phyloP scores from a whole-genome alignment of 179 eudicot genomes.

The Gypsophila paniculata region DNA sequence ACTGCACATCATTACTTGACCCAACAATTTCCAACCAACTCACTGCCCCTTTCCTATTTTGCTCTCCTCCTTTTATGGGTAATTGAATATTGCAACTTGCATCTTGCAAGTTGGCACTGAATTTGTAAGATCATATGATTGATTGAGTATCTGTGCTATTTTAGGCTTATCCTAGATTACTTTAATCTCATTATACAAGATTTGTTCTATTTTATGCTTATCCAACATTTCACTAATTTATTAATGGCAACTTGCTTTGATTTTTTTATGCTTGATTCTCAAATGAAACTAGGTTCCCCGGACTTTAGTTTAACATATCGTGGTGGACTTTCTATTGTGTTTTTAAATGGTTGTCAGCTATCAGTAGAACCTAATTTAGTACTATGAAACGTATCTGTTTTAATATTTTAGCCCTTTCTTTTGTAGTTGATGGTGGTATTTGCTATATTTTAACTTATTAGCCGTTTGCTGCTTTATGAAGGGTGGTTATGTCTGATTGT shows the following conservation, averaged over 20 bases:
- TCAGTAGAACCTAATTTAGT: conserved; percentile 11
- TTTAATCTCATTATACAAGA: background rate
- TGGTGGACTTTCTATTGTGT: conserved; percentile 4
- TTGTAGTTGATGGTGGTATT: background rate
- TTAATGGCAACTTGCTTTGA: background rate
- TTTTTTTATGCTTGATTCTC: background rate
- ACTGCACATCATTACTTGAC: conserved; percentile 8
- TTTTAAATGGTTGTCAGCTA: conserved; percentile 4
- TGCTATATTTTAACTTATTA: background rate
- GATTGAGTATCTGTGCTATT: background rate
- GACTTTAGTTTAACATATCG: background rate
- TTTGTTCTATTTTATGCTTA: conserved; percentile 8
- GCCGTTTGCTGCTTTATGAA: background rate
- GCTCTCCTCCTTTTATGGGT: background rate
- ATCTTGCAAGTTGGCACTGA: background rate
- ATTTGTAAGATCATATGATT: background rate
- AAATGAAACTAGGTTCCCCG: background rate
- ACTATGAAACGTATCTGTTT: background rate
- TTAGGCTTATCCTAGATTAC: conserved; percentile 14
- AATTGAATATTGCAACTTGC: background rate
- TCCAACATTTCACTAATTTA: background rate
- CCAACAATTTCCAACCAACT: background rate
- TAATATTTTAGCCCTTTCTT: background rate
- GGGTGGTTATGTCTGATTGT: background rate
- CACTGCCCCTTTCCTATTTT: background rate